A percentile compares a stretch with the other conserved stretches of the same genome.
Evolutionary conservation across 169 alveolate genomes (phyloP).

Genomic region (Plasmodium coatneyi): DNA sequence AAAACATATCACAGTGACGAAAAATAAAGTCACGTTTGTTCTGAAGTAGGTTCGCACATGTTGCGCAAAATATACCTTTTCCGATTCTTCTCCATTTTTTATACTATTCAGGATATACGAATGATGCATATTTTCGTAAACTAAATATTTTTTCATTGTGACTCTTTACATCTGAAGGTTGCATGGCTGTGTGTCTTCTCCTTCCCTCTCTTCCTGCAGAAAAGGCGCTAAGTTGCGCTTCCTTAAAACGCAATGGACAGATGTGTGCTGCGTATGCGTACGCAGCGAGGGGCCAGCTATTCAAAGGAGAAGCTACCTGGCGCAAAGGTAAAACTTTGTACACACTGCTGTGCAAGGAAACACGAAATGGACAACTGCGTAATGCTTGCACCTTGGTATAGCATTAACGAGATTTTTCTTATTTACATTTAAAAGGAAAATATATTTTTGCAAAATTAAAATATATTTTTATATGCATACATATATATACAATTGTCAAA

Average conservation of each 20-base stretch:
- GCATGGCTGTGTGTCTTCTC: background rate
- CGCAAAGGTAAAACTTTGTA: background rate
- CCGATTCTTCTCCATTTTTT: constrained; percentile 76
- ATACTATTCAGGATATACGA: constrained; percentile 71
- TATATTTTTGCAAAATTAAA: background rate
- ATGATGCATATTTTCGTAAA: constrained; percentile 47
- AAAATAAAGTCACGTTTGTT: background rate
- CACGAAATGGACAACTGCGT: background rate
- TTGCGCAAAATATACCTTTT: constrained; percentile 35
- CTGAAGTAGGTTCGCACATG: background rate
- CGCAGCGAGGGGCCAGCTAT: background rate
- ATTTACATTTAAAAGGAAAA: background rate
- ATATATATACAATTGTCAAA: background rate
- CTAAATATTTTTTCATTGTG: constrained; percentile 68
- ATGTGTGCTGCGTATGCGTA: background rate
- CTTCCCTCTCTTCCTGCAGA: background rate
- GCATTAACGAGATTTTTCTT: background rate
- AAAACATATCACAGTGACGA: background rate
- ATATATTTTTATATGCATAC: background rate
- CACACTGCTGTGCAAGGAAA: background rate
- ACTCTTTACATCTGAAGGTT: background rate
- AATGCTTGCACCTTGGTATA: background rate
- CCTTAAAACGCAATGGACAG: background rate
- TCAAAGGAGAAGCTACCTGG: background rate
- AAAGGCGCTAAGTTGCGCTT: background rate